Conservation (phyloP, 1,139 yeast genomes). For the Chernovozyma sophiae-reginae region DNA sequence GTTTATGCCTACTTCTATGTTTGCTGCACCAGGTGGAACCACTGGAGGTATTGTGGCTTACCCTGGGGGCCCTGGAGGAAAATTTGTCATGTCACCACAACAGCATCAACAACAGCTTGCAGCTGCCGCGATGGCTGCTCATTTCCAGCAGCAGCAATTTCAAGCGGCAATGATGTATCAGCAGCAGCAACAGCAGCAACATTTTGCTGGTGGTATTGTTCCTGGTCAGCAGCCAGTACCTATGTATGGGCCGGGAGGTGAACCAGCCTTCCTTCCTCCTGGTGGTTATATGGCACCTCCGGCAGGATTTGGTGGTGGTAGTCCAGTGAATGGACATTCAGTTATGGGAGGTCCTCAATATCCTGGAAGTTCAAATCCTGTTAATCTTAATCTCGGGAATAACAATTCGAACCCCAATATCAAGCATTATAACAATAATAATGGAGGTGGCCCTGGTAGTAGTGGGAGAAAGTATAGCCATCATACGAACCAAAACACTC, state of each 20-base stretch:
- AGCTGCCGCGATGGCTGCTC: constrained; percentile 26
- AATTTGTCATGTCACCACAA: constrained; percentile 20
- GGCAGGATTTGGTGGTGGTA: constrained; percentile 23
- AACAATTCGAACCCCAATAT: not conserved
- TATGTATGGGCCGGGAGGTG: constrained; percentile 30
- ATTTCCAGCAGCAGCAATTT: constrained; percentile 33
- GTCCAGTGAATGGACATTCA: constrained; percentile 27
- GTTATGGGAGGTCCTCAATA: constrained; percentile 15
- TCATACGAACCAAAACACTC: constrained; percentile 1
- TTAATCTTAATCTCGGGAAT: not conserved
- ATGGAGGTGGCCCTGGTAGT: constrained; percentile 1
- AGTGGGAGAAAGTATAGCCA: constrained; percentile 5
- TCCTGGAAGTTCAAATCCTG: not conserved
- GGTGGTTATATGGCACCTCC: constrained; percentile 35
- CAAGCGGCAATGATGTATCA: constrained; percentile 14
- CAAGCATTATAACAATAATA: constrained; percentile 1
- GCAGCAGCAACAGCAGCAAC: constrained; percentile 27
- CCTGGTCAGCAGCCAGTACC: constrained; percentile 35
- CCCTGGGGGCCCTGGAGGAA: constrained; percentile 13
- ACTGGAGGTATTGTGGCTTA: constrained; percentile 4
- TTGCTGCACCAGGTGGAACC: constrained; percentile 15
- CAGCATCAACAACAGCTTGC: constrained; percentile 19
- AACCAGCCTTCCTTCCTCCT: constrained; percentile 32
- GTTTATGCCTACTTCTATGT: constrained; percentile 32
- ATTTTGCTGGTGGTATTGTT: constrained; percentile 25